These are phyloP conservation scores for Eruca vesicaria DNA, from an alignment of 441 rosid species.

Conservation along the genomic window DNA sequence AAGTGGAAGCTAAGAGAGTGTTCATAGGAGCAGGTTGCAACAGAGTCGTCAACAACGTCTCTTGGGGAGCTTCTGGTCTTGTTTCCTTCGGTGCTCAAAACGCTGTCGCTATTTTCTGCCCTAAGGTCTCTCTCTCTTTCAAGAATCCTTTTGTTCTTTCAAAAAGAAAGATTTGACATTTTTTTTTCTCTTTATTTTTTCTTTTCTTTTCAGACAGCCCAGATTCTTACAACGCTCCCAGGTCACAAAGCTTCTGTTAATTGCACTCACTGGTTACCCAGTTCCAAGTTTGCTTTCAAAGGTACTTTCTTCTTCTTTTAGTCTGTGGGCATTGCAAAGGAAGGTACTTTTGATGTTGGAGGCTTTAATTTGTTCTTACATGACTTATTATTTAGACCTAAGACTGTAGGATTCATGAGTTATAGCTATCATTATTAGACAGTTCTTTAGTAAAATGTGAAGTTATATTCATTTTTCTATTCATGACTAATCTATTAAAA, in stretches of 20 bases:
- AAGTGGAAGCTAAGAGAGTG: slow-evolving; percentile 50
- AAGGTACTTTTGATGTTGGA: not conserved
- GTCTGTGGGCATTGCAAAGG: not conserved
- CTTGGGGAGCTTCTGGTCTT: slow-evolving; percentile 90
- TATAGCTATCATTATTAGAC: not conserved
- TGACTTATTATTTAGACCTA: not conserved
- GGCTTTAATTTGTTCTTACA: not conserved
- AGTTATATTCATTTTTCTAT: too few species aligned
- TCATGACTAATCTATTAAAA: too few species aligned
- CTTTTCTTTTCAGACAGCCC: slow-evolving; percentile 56
- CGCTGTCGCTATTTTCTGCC: slow-evolving; percentile 79
- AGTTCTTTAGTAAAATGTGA: not conserved
- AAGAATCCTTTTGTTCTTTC: not conserved
- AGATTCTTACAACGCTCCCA: slow-evolving; percentile 84
- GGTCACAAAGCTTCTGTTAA: slow-evolving; percentile 84
- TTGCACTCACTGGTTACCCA: slow-evolving; percentile 94
- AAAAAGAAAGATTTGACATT: not conserved
- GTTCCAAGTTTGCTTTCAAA: slow-evolving; percentile 73
- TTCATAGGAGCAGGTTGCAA: slow-evolving; percentile 97
- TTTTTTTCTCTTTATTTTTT: not conserved
- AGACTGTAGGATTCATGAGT: not conserved
- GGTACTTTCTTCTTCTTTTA: slow-evolving; percentile 38
- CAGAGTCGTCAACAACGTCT: slow-evolving; percentile 82
- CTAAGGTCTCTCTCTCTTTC: slow-evolving; percentile 51
- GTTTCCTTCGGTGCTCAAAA: slow-evolving; percentile 87